These are phyloP conservation scores for Babesia divergens DNA, from an alignment of 169 alveolate genomes.

Conservation along the genomic window DNA sequence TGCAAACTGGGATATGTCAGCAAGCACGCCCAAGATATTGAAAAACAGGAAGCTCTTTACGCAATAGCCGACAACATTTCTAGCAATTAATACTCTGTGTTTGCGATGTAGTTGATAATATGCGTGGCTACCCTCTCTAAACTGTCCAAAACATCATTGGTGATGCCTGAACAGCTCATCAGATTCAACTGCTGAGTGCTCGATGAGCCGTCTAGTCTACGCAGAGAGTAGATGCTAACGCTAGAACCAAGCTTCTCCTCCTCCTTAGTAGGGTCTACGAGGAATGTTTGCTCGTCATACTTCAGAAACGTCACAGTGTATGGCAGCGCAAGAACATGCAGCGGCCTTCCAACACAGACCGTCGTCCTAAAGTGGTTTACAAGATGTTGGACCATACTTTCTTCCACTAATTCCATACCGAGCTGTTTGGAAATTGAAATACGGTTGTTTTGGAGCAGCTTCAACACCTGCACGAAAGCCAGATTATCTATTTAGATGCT, in stretches of 20 bases:
- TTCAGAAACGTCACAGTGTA: conserved; percentile 48
- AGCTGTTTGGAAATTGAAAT: background rate
- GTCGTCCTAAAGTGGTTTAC: background rate
- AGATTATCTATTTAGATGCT: background rate
- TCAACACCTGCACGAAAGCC: background rate
- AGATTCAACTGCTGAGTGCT: conserved; percentile 37
- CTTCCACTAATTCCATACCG: background rate
- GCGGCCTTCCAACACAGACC: background rate
- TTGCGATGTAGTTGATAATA: conserved; percentile 9
- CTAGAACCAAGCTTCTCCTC: conserved; percentile 43
- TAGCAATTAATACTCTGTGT: background rate
- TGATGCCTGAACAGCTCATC: conserved; percentile 27
- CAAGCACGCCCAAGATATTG: conserved; percentile 47
- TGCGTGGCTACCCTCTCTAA: conserved; percentile 13
- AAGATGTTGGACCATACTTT: background rate
- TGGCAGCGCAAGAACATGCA: conserved; percentile 19
- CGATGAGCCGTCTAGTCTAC: background rate
- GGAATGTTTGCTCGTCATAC: conserved; percentile 9
- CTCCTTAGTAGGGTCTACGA: conserved; percentile 56
- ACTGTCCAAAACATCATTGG: background rate
- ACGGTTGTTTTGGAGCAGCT: background rate
- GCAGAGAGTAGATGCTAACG: conserved; percentile 27
- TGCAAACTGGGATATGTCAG: conserved; percentile 45
- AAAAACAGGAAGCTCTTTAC: conserved; percentile 42
- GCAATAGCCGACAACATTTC: conserved; percentile 28